These are phyloP conservation scores for Termitomyces sp. DNA, from an alignment of 1,284 basidiomycete genomes.

Conservation along the genomic window DNA sequence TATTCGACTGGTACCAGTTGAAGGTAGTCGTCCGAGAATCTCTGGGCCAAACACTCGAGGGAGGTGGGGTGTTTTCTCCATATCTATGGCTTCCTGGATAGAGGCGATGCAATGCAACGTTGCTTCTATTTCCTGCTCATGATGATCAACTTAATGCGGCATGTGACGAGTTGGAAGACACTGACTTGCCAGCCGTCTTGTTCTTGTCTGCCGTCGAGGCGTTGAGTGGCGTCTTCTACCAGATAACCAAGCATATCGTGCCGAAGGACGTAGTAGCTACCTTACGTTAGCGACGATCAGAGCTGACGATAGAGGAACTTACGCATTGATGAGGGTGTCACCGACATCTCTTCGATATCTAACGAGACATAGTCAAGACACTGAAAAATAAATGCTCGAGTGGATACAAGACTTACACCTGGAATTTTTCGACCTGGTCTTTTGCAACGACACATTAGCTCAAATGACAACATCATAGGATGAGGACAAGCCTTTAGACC, in stretches of 20 bases:
- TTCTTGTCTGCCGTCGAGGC: slow-evolving; percentile 37
- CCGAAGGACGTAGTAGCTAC: slow-evolving; percentile 82
- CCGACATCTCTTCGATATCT: slow-evolving; percentile 87
- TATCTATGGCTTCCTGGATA: slow-evolving; percentile 80
- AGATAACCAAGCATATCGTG: slow-evolving; percentile 75
- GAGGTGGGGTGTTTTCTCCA: slow-evolving; percentile 64
- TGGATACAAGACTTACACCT: slow-evolving; percentile 40
- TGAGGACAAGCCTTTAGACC: slow-evolving; percentile 59
- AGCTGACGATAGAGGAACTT: slow-evolving; percentile 23
- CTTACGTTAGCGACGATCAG: background rate
- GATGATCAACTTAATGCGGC: background rate
- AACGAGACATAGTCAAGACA: background rate
- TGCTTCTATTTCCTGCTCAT: slow-evolving; percentile 71
- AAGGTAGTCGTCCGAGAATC: slow-evolving; percentile 63
- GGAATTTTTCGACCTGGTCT: slow-evolving; percentile 76
- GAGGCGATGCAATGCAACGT: slow-evolving; percentile 80
- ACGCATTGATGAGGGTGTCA: slow-evolving; percentile 89
- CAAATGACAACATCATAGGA: background rate
- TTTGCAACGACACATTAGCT: slow-evolving; percentile 1
- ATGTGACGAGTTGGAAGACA: background rate
- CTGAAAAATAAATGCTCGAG: background rate
- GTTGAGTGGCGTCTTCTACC: slow-evolving; percentile 53
- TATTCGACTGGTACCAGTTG: slow-evolving; percentile 58
- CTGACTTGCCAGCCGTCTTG: slow-evolving; percentile 66
- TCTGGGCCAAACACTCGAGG: slow-evolving; percentile 65